Conservation (phyloP, 805 yeast species). For the Naumovozyma dairenensis region DNA sequence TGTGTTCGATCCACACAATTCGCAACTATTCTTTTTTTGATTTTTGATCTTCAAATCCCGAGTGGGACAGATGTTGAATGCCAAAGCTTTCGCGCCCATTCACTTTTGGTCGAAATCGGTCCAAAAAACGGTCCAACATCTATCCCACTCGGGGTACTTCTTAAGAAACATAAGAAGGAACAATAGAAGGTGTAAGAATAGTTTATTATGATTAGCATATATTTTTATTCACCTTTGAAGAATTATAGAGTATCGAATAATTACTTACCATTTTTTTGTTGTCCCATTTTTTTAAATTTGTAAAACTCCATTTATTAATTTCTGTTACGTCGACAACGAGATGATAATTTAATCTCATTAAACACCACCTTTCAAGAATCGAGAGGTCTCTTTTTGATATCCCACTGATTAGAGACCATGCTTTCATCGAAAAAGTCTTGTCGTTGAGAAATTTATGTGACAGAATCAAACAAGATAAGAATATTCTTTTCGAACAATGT, state of each 20-base stretch:
- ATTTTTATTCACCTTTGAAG: too few relatives aligned
- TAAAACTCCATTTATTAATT: neutral
- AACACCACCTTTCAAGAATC: conserved; percentile 12
- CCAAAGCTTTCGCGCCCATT: too few relatives aligned
- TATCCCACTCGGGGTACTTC: too few relatives aligned
- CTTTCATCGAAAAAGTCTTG: conserved; percentile 9
- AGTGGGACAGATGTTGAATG: too few relatives aligned
- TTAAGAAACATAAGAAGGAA: too few relatives aligned
- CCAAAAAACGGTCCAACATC: too few relatives aligned
- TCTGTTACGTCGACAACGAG: neutral
- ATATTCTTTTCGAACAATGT: conserved; percentile 11
- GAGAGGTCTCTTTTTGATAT: conserved; percentile 7
- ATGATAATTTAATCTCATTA: conserved; percentile 7
- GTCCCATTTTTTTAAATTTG: conserved; percentile 3
- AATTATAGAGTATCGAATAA: too few relatives aligned
- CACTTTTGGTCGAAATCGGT: too few relatives aligned
- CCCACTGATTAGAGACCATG: conserved; percentile 14
- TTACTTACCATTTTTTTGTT: too few relatives aligned
- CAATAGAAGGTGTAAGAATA: too few relatives aligned
- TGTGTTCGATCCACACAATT: conserved; percentile 79
- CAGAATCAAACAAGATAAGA: conserved; percentile 9
- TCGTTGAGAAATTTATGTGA: conserved; percentile 15
- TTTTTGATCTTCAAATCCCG: too few relatives aligned
- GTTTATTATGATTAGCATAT: too few relatives aligned
- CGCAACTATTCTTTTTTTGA: conserved; percentile 33